phyloP scores from a whole-genome alignment of 352 stramenopile species.

The Phytopythium kandeliae region DNA sequence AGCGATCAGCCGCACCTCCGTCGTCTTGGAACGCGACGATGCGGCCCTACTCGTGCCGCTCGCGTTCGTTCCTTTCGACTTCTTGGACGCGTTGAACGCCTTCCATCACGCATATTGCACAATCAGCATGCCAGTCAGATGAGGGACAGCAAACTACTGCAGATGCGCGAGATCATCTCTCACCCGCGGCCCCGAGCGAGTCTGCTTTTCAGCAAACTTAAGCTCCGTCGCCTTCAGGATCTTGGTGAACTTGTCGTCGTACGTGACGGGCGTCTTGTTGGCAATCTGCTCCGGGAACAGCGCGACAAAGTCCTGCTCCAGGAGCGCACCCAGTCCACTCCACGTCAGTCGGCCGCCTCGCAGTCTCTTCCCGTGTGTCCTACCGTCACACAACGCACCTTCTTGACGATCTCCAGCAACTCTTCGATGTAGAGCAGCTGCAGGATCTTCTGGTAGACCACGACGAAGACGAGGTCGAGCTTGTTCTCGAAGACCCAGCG shows the following conservation, averaged over 20 bases:
- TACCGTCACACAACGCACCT: constrained; percentile 15
- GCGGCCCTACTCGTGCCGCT: constrained; percentile 44
- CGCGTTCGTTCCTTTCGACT: constrained; percentile 45
- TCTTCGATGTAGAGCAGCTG: constrained; percentile 91
- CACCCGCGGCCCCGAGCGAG: constrained; percentile 49
- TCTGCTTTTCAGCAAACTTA: constrained; percentile 58
- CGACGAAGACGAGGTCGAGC: constrained; percentile 88
- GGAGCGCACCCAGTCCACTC: neutral
- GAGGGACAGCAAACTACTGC: neutral
- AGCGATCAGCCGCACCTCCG: constrained; percentile 7
- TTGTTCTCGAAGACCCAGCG: constrained; percentile 93
- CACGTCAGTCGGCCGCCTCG: too few relatives aligned
- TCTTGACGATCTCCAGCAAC: constrained; percentile 85
- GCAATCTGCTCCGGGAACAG: constrained; percentile 73
- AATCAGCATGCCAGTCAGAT: neutral
- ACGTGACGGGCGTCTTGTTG: constrained; percentile 64
- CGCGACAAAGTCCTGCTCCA: constrained; percentile 52
- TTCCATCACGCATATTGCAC: constrained; percentile 4
- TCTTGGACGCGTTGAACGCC: constrained; percentile 63
- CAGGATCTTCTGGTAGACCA: constrained; percentile 90
- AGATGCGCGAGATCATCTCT: constrained; percentile 9
- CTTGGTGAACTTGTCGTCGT: constrained; percentile 76
- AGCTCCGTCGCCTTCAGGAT: constrained; percentile 71
- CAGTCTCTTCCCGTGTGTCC: too few relatives aligned
- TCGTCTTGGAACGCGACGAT: constrained; percentile 29